Conservation (phyloP, 495 filamentous ascomycete genomes). For the Trichoderma gamsii region DNA sequence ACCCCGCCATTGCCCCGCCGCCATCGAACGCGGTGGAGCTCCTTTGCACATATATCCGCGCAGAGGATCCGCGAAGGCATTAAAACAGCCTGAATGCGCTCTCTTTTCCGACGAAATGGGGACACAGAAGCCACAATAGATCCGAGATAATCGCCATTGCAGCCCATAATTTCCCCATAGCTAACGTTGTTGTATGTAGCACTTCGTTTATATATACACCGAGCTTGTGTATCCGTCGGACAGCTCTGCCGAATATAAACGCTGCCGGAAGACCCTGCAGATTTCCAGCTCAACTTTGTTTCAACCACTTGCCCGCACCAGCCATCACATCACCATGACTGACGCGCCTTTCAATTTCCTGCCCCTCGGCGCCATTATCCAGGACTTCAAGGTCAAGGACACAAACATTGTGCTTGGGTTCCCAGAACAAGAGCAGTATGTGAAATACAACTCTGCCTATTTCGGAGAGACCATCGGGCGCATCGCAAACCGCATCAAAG, state of each 20-base stretch:
- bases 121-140: not conserved
- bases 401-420: constrained; percentile 86
- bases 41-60: not conserved
- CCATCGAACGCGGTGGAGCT: not conserved
- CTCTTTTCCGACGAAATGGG: not conserved
- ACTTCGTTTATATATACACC: not conserved
- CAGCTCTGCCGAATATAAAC: constrained; percentile 1
- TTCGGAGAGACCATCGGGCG: constrained; percentile 94
- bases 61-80: not conserved
- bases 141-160: constrained; percentile 2
- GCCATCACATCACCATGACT: constrained; percentile 29
- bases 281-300: not conserved
- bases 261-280: not conserved
- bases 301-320: not conserved
- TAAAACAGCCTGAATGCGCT: constrained; percentile 7
- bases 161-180: not conserved
- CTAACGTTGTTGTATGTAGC: not conserved
- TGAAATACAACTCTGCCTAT: constrained; percentile 63
- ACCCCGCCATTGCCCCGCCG: constrained; percentile 11
- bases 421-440: constrained; percentile 65
- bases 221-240: not conserved
- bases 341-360: constrained; percentile 58
- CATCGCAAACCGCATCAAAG: constrained; percentile 77
- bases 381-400: constrained; percentile 68
- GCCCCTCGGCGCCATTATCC: constrained; percentile 80